These are phyloP conservation scores for Lenzites betulinus DNA, from an alignment of 768 basidiomycete species.

Conservation along the genomic window DNA sequence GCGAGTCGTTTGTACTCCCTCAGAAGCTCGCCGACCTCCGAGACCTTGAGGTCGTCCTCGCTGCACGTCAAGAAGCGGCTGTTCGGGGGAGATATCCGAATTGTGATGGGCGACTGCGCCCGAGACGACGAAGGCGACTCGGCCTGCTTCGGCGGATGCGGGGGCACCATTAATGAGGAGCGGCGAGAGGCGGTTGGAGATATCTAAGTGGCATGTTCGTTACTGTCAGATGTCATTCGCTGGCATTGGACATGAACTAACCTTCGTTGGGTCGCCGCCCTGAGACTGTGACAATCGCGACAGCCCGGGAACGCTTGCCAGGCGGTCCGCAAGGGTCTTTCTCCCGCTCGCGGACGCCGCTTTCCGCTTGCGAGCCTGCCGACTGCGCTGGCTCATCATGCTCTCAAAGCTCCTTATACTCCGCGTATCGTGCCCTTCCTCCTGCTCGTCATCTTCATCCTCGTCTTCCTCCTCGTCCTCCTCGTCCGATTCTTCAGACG, in stretches of 20 bases:
- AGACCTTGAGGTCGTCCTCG: slow-evolving; percentile 75
- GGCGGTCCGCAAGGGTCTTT: slow-evolving; percentile 78
- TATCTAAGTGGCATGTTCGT: slow-evolving; percentile 20
- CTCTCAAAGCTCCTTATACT: slow-evolving; percentile 88
- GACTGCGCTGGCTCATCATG: slow-evolving; percentile 64
- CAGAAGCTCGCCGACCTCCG: slow-evolving; percentile 80
- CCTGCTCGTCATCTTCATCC: slow-evolving; percentile 42
- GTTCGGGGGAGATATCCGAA: slow-evolving; percentile 61
- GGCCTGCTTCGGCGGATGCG: slow-evolving; percentile 32
- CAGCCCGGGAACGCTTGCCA: slow-evolving; percentile 74
- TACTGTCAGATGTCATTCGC: neutral
- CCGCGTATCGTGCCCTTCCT: slow-evolving; percentile 54
- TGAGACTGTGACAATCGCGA: slow-evolving; percentile 42
- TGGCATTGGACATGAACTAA: slow-evolving; percentile 5
- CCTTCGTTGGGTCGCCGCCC: slow-evolving; percentile 21
- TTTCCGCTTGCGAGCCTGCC: slow-evolving; percentile 31
- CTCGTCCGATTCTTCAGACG: slow-evolving; percentile 32
- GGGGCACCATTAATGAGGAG: slow-evolving; percentile 40
- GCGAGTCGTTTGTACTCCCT: slow-evolving; percentile 80
- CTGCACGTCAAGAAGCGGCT: slow-evolving; percentile 71
- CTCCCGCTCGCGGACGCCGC: slow-evolving; percentile 38
- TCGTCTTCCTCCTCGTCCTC: slow-evolving; percentile 42
- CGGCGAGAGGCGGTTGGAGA: slow-evolving; percentile 43
- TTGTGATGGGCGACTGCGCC: slow-evolving; percentile 39
- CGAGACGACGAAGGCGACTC: slow-evolving; percentile 44